Evolutionary conservation across 2,329 filamentous ascomycete species (phyloP).

Genomic region (Pseudocercospora fijiensis): DNA sequence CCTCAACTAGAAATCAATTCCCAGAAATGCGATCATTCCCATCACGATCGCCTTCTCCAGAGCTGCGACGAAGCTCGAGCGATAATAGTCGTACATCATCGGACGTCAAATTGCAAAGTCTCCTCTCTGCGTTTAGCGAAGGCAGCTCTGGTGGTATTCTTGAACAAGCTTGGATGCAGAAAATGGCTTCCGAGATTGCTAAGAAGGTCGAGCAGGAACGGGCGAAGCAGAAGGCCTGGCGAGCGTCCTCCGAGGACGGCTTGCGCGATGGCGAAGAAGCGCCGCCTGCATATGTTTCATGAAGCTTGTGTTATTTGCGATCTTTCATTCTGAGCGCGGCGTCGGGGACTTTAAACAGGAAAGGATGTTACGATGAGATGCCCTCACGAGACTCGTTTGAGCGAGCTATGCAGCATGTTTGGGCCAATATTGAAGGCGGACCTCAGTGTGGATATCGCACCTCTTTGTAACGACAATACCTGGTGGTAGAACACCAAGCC

Average conservation of each 20-base stretch:
- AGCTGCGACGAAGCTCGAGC: slow-evolving; percentile 21
- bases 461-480: neutral
- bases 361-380: slow-evolving; percentile 3
- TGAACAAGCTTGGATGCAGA: slow-evolving; percentile 83
- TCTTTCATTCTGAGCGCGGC: neutral
- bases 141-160: slow-evolving; percentile 56
- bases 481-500: neutral
- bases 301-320: slow-evolving; percentile 11
- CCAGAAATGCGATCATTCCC: slow-evolving; percentile 23
- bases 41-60: slow-evolving; percentile 28
- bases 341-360: neutral
- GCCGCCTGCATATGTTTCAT: slow-evolving; percentile 41
- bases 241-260: slow-evolving; percentile 18
- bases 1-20: slow-evolving; percentile 18
- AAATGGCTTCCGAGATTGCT: slow-evolving; percentile 92
- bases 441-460: neutral
- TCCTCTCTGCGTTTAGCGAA: slow-evolving; percentile 27
- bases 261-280: slow-evolving; percentile 29
- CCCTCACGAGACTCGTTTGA: neutral
- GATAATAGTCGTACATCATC: slow-evolving; percentile 19
- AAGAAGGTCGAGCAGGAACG: slow-evolving; percentile 86
- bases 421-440: neutral
- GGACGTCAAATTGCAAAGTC: slow-evolving; percentile 25
- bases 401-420: neutral
- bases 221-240: slow-evolving; percentile 36